These are phyloP conservation scores for Aspergillus caelatus DNA, from an alignment of 2,329 filamentous ascomycete species.

Conservation along the genomic window DNA sequence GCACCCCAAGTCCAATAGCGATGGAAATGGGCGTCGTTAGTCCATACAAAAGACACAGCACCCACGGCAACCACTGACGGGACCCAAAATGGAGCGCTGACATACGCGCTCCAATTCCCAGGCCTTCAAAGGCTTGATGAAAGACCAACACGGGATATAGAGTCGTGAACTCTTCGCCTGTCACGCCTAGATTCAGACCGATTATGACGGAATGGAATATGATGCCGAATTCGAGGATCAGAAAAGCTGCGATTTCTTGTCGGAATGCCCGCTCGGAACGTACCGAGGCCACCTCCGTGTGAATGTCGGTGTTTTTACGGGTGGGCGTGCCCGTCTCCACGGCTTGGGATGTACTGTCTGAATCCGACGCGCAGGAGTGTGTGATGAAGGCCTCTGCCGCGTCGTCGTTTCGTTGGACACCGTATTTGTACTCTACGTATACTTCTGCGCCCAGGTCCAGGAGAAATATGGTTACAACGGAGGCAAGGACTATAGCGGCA, in stretches of 20 bases:
- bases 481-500: slow-evolving; percentile 54
- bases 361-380: slow-evolving; percentile 5
- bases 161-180: slow-evolving; percentile 58
- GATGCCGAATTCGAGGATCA: slow-evolving; percentile 61
- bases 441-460: slow-evolving; percentile 55
- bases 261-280: slow-evolving; percentile 33
- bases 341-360: neutral
- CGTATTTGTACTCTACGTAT: slow-evolving; percentile 55
- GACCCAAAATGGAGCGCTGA: slow-evolving; percentile 57
- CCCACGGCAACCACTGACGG: slow-evolving; percentile 52
- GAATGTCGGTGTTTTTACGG: neutral
- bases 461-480: slow-evolving; percentile 55
- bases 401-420: slow-evolving; percentile 31
- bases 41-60: slow-evolving; percentile 52
- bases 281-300: slow-evolving; percentile 6
- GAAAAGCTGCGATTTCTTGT: slow-evolving; percentile 44
- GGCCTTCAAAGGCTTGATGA: slow-evolving; percentile 66
- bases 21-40: slow-evolving; percentile 58
- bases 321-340: neutral
- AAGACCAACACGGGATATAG: slow-evolving; percentile 65
- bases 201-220: slow-evolving; percentile 68
- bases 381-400: slow-evolving; percentile 18
- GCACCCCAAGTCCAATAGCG: slow-evolving; percentile 50
- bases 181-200: slow-evolving; percentile 64
- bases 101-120: slow-evolving; percentile 64